phyloP scores from a whole-genome alignment of 768 basidiomycete genomes.

The Suillus plorans region DNA sequence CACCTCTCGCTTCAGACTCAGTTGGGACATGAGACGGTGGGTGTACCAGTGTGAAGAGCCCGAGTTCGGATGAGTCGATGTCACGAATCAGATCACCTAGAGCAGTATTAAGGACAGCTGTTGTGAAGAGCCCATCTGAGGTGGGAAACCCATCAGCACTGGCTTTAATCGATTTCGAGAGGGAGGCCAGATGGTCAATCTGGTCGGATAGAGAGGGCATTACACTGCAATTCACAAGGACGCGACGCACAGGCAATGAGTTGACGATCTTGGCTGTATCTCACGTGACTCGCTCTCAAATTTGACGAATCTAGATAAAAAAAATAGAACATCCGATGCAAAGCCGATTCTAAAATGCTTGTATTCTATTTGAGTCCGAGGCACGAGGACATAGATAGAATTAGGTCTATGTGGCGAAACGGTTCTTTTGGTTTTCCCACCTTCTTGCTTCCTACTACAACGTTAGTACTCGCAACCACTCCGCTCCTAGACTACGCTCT shows the following conservation, averaged over 20 bases:
- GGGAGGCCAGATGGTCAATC: constrained; percentile 61
- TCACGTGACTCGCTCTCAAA: too few relatives aligned
- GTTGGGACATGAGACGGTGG: constrained; percentile 24
- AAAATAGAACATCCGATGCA: too few relatives aligned
- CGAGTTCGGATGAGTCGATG: constrained; percentile 73
- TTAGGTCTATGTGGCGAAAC: too few relatives aligned
- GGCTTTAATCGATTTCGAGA: constrained; percentile 50
- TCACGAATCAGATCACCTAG: constrained; percentile 81
- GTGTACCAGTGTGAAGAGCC: constrained; percentile 64
- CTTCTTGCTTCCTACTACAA: too few relatives aligned
- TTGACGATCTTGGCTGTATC: too few relatives aligned
- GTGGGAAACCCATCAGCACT: constrained; percentile 18
- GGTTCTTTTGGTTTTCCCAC: too few relatives aligned
- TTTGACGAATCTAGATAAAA: too few relatives aligned
- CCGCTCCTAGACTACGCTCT: too few relatives aligned
- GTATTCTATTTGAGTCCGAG: too few relatives aligned
- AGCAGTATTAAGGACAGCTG: constrained; percentile 59
- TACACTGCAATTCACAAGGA: not conserved
- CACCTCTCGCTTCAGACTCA: constrained; percentile 35
- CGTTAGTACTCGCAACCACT: too few relatives aligned
- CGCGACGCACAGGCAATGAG: not conserved
- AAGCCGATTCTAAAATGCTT: too few relatives aligned
- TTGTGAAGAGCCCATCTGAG: constrained; percentile 47
- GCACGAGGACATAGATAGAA: too few relatives aligned
- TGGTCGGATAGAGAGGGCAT: constrained; percentile 65